Conservation (phyloP, 2,329 filamentous ascomycete species). For the Phialemoniopsis sp. region DNA sequence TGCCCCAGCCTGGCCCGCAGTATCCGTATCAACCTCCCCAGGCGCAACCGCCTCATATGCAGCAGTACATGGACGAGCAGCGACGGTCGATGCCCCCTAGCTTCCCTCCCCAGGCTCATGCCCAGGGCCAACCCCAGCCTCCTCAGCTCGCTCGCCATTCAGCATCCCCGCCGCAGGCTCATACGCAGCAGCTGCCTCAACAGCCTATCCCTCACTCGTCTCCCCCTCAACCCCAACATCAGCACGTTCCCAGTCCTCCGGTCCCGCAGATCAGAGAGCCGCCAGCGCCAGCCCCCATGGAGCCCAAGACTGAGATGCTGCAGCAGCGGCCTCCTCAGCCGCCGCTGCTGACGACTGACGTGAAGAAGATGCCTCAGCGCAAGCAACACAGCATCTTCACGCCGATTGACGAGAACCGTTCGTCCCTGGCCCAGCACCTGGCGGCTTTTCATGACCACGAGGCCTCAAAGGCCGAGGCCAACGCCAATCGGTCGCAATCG, state of each 20-base stretch:
- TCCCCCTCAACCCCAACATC: slow-evolving; percentile 31
- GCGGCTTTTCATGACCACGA: slow-evolving; percentile 58
- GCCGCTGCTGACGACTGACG: slow-evolving; percentile 46
- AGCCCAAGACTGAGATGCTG: slow-evolving; percentile 40
- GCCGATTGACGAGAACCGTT: slow-evolving; percentile 89
- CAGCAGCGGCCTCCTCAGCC: slow-evolving; percentile 30
- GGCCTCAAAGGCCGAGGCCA: slow-evolving; percentile 27
- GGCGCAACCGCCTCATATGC: slow-evolving; percentile 44
- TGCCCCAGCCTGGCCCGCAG: slow-evolving; percentile 29
- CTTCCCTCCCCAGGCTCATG: slow-evolving; percentile 56
- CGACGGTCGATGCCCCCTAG: slow-evolving; percentile 67
- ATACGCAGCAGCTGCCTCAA: no score
- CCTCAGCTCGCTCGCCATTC: slow-evolving; percentile 40
- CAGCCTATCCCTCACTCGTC: slow-evolving; percentile 36
- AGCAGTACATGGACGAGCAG: slow-evolving; percentile 73
- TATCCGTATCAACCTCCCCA: slow-evolving; percentile 27
- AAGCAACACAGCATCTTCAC: slow-evolving; percentile 95
- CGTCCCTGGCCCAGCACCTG: slow-evolving; percentile 81
- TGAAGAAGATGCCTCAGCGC: slow-evolving; percentile 65
- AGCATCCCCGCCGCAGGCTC: slow-evolving; percentile 42
- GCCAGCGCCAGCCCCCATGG: slow-evolving; percentile 47
- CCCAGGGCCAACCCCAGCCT: slow-evolving; percentile 41
- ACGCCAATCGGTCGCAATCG: slow-evolving; percentile 54
- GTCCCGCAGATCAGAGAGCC: slow-evolving; percentile 37
- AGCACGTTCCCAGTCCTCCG: slow-evolving; percentile 12